Base-by-base conservation (phyloP, 257 asterid genomes). In the Nicotiana tabacum region DNA sequence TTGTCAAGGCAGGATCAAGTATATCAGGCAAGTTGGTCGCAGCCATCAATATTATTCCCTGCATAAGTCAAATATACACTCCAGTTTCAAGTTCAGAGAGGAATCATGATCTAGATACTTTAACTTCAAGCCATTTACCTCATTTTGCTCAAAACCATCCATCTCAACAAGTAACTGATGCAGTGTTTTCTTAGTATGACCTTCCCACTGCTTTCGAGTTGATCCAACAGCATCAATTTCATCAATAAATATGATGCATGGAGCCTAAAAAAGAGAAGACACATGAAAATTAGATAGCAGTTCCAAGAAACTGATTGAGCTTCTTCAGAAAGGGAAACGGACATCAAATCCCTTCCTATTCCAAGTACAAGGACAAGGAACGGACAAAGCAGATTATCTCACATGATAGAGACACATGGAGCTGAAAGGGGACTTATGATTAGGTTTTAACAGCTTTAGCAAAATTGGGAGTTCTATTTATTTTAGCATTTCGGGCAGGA, bases 81-180 rank as follows among this genome's bases (percentile, higher is more conserved):
- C 82, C 61, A 77, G 82, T 81, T 74, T 72, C 33, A 57, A 16
- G 33, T 32, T 77, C 76, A 46, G 65, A 51, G 67, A 21, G 37
- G 69, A 30, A 80, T 51, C 39, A 69, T 15, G 21, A 27, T 32
- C 12, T 27, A 53, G 83, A 80, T 65, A 15, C 37, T 67, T 35
- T 78, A 70, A 33, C 81, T 43, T 46, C 67, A 84, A 33, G 17
- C n/a, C 27, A 9, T 11, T 62, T 88, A 96, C 99, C 97, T 94
- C 98, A 86, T 96, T 96, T 87, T 96, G 99, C 87, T 96, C 98
- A 89, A 94, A 96, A 69, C 99, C 99, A 90, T 96, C 98, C 99
- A 96, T 94, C 90, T 96, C 99, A 51, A 96, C 98, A 10, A 94
- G 99, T 79, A 96, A 86, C 57, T 96, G 99, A 87, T 96, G 99